These are phyloP conservation scores for Amanita phalloides DNA, from an alignment of 768 basidiomycete species.

Conservation along the genomic window DNA sequence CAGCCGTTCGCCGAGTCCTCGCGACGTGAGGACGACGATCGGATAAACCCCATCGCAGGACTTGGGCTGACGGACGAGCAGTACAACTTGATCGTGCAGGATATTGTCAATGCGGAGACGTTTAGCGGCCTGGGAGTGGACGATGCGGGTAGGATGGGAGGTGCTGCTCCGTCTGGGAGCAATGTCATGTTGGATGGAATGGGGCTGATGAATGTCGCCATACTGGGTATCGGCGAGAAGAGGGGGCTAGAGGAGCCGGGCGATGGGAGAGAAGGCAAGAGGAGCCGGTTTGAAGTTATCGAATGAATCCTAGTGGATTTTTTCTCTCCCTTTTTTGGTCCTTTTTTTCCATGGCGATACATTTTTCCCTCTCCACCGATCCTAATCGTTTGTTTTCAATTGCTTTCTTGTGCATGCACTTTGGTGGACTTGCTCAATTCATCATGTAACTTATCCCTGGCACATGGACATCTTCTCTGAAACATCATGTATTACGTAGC, in stretches of 20 bases:
- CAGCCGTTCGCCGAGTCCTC: not conserved
- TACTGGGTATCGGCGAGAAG: slow-evolving; percentile 2
- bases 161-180: not conserved
- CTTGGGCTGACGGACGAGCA: slow-evolving; percentile 88
- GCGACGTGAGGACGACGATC: slow-evolving; percentile 33
- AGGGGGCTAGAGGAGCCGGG: slow-evolving; percentile 11
- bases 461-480: not conserved
- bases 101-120: slow-evolving; percentile 55
- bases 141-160: slow-evolving; percentile 6
- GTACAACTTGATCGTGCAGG: slow-evolving; percentile 70
- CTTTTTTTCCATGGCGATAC: not conserved
- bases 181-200: slow-evolving; percentile 6
- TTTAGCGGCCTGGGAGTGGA: slow-evolving; percentile 13
- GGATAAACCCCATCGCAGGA: slow-evolving; percentile 75
- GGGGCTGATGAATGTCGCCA: not conserved
- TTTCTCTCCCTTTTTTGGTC: not conserved
- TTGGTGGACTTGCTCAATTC: too few relatives aligned
- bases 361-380: too few relatives aligned
- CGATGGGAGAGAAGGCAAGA: slow-evolving; percentile 41
- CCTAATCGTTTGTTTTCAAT: not conserved
- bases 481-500: too few relatives aligned
- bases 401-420: not conserved
- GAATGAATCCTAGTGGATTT: slow-evolving; percentile 25
- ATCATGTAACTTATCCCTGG: not conserved
- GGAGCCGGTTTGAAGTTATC: slow-evolving; percentile 50